Percentiles rank a stretch among this genome's conserved stretches.
Evolutionary conservation across 2,329 filamentous ascomycete species (phyloP).

Genomic region (Macroventuria anomochaeta): DNA sequence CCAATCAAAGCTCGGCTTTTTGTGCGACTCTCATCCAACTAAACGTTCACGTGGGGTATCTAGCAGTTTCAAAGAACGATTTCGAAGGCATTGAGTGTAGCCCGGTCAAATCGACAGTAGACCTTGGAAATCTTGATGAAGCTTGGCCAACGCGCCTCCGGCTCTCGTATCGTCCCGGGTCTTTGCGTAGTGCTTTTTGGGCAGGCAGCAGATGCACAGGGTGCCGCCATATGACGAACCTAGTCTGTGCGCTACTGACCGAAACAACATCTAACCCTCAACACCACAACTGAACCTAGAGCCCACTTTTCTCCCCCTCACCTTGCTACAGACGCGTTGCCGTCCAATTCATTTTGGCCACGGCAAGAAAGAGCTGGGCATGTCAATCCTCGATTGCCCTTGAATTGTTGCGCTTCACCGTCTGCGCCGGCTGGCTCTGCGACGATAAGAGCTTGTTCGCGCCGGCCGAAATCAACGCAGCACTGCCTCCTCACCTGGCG

Average conservation of each 20-base stretch:
- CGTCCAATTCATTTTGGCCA: slow-evolving; percentile 56
- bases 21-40: slow-evolving; percentile 11
- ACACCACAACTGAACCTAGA: slow-evolving; percentile 29
- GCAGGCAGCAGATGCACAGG: slow-evolving; percentile 18
- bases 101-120: slow-evolving; percentile 8
- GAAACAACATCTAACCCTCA: slow-evolving; percentile 33
- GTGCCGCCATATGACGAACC: slow-evolving; percentile 29
- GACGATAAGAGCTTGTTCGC: slow-evolving; percentile 36
- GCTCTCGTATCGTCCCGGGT: slow-evolving; percentile 9
- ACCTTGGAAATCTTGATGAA: slow-evolving; percentile 5
- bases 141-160: slow-evolving; percentile 6
- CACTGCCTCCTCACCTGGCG: slow-evolving; percentile 23
- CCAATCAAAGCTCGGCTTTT: slow-evolving; percentile 4
- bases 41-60: slow-evolving; percentile 15
- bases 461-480: slow-evolving; percentile 20
- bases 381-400: slow-evolving; percentile 21
- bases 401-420: slow-evolving; percentile 22
- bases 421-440: slow-evolving; percentile 24
- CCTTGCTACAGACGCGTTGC: slow-evolving; percentile 33
- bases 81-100: neutral
- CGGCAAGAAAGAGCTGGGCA: slow-evolving; percentile 44
- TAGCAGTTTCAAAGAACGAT: neutral
- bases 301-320: slow-evolving; percentile 18
- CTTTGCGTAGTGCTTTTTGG: slow-evolving; percentile 15
- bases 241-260: slow-evolving; percentile 34